These are phyloP conservation scores for Mycena pura DNA, from an alignment of 768 basidiomycete genomes.

Conservation along the genomic window DNA sequence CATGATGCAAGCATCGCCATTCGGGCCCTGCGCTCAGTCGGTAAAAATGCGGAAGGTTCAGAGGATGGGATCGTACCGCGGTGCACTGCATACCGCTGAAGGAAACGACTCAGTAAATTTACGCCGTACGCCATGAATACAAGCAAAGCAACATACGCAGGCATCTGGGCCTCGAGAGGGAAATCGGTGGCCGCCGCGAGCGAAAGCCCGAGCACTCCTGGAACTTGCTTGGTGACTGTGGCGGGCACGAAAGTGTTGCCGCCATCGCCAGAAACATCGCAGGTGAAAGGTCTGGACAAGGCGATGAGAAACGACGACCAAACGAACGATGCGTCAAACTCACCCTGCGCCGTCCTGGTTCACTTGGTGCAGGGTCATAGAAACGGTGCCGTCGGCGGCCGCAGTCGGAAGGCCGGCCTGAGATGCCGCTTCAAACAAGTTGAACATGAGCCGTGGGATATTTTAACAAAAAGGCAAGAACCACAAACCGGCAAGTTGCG, in stretches of 20 bases:
- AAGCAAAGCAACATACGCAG: constrained; percentile 22
- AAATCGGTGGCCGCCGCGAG: constrained; percentile 16
- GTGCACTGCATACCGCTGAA: constrained; percentile 19
- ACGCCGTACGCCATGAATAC: neutral
- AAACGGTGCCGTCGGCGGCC: constrained; percentile 17
- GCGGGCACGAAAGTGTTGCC: constrained; percentile 23
- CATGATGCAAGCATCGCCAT: constrained; percentile 27
- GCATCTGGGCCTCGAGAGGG: constrained; percentile 17
- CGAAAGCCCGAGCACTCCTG: constrained; percentile 16
- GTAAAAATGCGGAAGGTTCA: neutral
- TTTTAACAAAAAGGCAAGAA: neutral
- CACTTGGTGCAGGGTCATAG: constrained; percentile 27
- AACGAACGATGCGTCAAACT: neutral
- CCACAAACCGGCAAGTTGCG: constrained; percentile 20
- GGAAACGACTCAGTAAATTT: neutral
- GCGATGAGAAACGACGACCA: neutral
- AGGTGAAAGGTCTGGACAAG: constrained; percentile 13
- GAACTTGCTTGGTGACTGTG: constrained; percentile 20
- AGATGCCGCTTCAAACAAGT: constrained; percentile 12
- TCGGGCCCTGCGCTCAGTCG: constrained; percentile 13
- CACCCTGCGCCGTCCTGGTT: constrained; percentile 28
- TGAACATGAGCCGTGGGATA: neutral
- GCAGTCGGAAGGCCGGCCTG: constrained; percentile 23
- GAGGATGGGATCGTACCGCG: constrained; percentile 1
- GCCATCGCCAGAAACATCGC: constrained; percentile 25